Base-by-base conservation (phyloP, 176 grass and related monocot species). In the Carex scoparia region DNA sequence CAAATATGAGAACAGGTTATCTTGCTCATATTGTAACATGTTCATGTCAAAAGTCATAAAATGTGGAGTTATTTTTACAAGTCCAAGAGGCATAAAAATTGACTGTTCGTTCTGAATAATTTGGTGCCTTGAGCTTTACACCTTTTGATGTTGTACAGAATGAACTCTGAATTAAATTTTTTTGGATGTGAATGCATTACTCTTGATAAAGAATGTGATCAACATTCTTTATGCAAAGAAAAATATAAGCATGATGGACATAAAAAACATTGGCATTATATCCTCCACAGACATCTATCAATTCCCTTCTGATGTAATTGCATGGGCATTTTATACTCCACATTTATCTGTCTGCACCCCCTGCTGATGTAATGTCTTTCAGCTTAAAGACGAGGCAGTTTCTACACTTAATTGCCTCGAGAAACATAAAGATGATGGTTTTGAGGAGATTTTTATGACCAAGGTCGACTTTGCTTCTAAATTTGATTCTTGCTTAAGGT, bases 391-490 rank as follows among this genome's bases (percentile, higher is more conserved):
- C 61, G 96, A 95, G 77, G 91, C 88, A 84, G 66, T 88, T 81
- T 88, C 89, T n/a, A 81, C 85, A 4, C 89, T 92, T 88, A 84
- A 63, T 84, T 92, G 90, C 84, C 85, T 95, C 44, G 91, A 93
- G 86, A 99, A 94, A 87, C 91, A 85, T 69, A 94, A 73, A 85
- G 88, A 90, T 85, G 91, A 87, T 88, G 93, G 91, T 61, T 92
- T 99, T 91, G 93, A 94, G 84, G 93, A 98, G 84, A 85, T 95
- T 60, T 98, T 98, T 84, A 92, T 95, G 87, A 95, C 91, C 77
- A 98, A 94, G 68, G 88, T 95, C 83, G 96, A 94, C 69, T 88
- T 98, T 84, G 80, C 89, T 89, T 86, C 96, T 67, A 95, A 98
- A 76, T 98, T 98, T 14, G 96, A 98, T 85, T 94, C 80, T 89